These are phyloP conservation scores for Exophiala lecanii-corni DNA, from an alignment of 2,329 filamentous ascomycete species.

Conservation along the genomic window DNA sequence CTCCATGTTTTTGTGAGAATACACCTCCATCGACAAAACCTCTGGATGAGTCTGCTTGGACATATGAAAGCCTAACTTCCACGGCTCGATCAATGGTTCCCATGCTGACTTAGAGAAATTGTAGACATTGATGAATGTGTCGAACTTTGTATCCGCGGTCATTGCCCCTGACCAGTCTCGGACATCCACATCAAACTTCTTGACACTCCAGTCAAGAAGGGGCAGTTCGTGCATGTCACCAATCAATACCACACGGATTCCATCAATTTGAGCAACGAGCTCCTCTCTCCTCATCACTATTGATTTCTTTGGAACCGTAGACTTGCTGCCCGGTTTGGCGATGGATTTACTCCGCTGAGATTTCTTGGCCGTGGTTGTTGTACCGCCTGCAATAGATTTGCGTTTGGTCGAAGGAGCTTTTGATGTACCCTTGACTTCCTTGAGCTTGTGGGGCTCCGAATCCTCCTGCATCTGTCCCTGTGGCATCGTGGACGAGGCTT, in stretches of 20 bases:
- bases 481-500: constrained; percentile 59
- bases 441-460: constrained; percentile 51
- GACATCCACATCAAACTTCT: constrained; percentile 78
- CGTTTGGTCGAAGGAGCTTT: constrained; percentile 40
- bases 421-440: constrained; percentile 35
- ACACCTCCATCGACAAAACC: constrained; percentile 74
- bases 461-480: constrained; percentile 45
- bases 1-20: constrained; percentile 86
- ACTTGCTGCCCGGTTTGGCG: constrained; percentile 37
- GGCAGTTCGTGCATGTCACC: constrained; percentile 94
- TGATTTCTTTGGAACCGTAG: constrained; percentile 40
- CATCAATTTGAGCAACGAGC: constrained; percentile 78
- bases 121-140: constrained; percentile 94
- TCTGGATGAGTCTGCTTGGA: constrained; percentile 72
- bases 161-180: constrained; percentile 87
- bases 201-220: constrained; percentile 88
- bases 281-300: constrained; percentile 67
- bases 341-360: constrained; percentile 44
- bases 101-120: constrained; percentile 99
- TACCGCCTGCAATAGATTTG: constrained; percentile 45
- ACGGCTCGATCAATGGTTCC: constrained; percentile 94
- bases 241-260: constrained; percentile 86
- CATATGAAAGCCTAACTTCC: constrained; percentile 89
- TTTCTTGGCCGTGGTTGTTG: constrained; percentile 40
- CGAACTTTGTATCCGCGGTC: constrained; percentile 82